Base-by-base conservation (phyloP, 164 flowering plant genomes). In the Macadamia tetraphylla region DNA sequence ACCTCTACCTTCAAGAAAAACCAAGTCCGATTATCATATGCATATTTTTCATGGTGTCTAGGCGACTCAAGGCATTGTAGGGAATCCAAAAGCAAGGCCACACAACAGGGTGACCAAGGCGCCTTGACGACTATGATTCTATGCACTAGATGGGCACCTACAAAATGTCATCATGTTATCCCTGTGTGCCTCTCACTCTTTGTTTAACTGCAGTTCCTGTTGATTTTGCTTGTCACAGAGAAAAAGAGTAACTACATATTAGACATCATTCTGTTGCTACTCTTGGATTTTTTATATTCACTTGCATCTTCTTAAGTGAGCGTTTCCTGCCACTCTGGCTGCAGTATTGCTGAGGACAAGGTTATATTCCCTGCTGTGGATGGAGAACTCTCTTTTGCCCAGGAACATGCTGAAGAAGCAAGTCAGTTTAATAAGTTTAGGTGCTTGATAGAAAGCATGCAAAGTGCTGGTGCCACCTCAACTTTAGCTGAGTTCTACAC, bases 341-440 rank as follows among this genome's bases (percentile, higher is more conserved):
- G 89, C 87, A 94, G 98, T 74, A 84, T 94, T 77, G 98, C 97
- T 75, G 97, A 89, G 81, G 98, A 94, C 77, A 86, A 81, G 76
- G 85, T 94, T 72, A 90, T 90, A 81, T 94, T 94, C 79, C 98
- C 98, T 75, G 97, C 96, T 31, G 87, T 91, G 74, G 97, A 88
- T 82, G 81, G 74, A 64, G 94, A 88, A 77, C 81, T 90, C 69
- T 91, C 91, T 59, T 91, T 91, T 74, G 86, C 78, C 14, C 83
- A 86, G 73, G 94, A 94, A 80, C 98, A 91, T 77, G 91, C 94
- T 43, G 94, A 91, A 80, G 97, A 89, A 79, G 89, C 90, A 78
- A 83, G 75, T 66, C 89, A 86, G 72, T 94, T 94, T 79, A 82
- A 88, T 72, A 83, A 85, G 68, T 81, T 94, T 61, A 81, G 98